phyloP scores from a whole-genome alignment of 495 filamentous ascomycete species.

The Neurospora cerealis region DNA sequence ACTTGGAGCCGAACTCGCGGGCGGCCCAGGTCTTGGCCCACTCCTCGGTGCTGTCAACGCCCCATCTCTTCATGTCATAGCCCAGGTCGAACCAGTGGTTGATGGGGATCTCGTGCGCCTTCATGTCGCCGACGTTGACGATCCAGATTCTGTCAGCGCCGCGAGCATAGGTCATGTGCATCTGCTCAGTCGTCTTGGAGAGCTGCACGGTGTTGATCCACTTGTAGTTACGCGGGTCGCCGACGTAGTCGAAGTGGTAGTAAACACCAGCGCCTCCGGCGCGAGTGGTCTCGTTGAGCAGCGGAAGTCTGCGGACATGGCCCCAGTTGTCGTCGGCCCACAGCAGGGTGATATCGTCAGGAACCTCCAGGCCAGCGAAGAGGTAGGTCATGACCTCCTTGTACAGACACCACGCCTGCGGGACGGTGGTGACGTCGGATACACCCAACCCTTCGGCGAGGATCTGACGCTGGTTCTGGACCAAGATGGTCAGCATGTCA shows the following conservation, averaged over 20 bases:
- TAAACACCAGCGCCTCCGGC: conserved; percentile 63
- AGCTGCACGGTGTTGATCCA: conserved; percentile 66
- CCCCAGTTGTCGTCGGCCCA: conserved; percentile 75
- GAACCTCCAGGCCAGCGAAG: conserved; percentile 52
- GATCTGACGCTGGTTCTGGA: conserved; percentile 48
- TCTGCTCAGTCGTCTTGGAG: conserved; percentile 53
- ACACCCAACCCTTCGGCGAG: conserved; percentile 44
- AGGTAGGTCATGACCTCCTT: conserved; percentile 64
- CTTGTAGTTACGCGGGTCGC: conserved; percentile 53
- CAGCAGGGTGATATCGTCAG: conserved; percentile 63
- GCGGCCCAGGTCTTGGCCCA: conserved; percentile 50
- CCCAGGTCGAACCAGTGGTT: conserved; percentile 57
- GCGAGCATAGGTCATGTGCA: conserved; percentile 51
- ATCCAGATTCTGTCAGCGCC: conserved; percentile 63
- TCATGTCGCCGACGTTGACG: conserved; percentile 68
- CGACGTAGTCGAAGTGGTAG: conserved; percentile 69
- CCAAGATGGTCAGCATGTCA: conserved; percentile 46
- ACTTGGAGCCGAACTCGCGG: conserved; percentile 46
- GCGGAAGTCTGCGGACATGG: conserved; percentile 55
- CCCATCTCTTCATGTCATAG: conserved; percentile 49
- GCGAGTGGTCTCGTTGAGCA: conserved; percentile 49
- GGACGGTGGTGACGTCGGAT: conserved; percentile 42
- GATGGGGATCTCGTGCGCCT: conserved; percentile 59
- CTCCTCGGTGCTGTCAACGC: conserved; percentile 40
- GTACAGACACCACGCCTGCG: conserved; percentile 65